Conservation (phyloP, 306 rosid species). For the Pyrus communis region DNA sequence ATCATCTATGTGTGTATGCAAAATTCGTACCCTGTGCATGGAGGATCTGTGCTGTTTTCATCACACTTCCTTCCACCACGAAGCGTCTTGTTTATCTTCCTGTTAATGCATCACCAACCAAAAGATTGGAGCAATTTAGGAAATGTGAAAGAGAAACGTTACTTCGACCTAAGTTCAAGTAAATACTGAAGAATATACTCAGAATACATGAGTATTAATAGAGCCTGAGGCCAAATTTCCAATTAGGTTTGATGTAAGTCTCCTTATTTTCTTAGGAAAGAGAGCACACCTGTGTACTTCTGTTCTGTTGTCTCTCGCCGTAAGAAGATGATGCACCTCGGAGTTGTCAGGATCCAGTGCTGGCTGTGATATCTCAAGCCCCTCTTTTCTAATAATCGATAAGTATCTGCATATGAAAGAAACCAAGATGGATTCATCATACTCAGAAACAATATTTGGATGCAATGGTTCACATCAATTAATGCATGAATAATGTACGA, state of each 20-base stretch:
- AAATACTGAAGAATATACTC: not conserved
- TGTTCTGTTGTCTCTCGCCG: constrained; percentile 38
- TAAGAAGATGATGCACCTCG: constrained; percentile 65
- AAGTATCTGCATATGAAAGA: constrained; percentile 39
- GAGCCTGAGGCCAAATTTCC: not conserved
- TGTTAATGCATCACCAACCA: constrained; percentile 13
- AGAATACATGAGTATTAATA: not conserved
- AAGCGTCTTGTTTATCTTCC: constrained; percentile 55
- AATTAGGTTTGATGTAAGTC: not conserved
- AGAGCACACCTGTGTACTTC: constrained; percentile 59
- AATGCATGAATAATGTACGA: not conserved
- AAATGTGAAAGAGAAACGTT: not conserved
- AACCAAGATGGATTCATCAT: constrained; percentile 24
- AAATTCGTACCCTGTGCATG: constrained; percentile 63
- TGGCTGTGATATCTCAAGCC: constrained; percentile 87
- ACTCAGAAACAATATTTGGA: constrained; percentile 74
- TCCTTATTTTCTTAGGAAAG: not conserved
- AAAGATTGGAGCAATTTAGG: not conserved
- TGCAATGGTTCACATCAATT: constrained; percentile 26
- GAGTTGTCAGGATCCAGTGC: constrained; percentile 68
- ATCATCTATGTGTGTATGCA: not conserved
- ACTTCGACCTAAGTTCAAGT: not conserved
- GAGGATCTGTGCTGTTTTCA: constrained; percentile 59
- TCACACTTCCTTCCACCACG: constrained; percentile 51
- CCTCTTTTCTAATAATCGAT: constrained; percentile 60